Percentiles rank a stretch among this genome's conserved stretches.
These are phyloP conservation scores for Leccinellum albellum DNA, from an alignment of 768 basidiomycete species.

Conservation along the genomic window DNA sequence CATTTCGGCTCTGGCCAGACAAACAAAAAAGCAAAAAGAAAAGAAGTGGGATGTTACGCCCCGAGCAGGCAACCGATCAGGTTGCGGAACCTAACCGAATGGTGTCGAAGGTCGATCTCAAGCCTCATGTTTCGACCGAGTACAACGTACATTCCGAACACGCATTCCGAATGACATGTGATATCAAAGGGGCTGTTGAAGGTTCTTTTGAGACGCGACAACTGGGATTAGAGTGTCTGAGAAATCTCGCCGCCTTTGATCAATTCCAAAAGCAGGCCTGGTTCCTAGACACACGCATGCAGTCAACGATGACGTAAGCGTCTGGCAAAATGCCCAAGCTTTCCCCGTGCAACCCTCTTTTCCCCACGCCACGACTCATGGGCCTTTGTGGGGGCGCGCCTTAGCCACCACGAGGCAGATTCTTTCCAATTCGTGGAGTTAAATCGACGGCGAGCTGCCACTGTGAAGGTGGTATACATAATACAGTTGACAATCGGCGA, in stretches of 20 bases:
- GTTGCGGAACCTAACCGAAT: background rate
- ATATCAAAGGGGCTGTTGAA: no score
- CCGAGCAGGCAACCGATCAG: conserved; percentile 4
- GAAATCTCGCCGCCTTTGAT: no score
- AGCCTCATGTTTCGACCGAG: background rate
- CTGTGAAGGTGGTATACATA: no score
- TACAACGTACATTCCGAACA: conserved; percentile 29
- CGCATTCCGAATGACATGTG: conserved; percentile 37
- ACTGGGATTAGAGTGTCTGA: background rate
- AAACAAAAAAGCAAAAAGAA: background rate
- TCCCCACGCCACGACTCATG: conserved; percentile 31
- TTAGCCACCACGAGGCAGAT: conserved; percentile 10
- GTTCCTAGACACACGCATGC: no score
- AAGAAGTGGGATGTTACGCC: background rate
- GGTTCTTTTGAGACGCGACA: background rate
- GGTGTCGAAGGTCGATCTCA: background rate
- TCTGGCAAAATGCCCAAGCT: background rate
- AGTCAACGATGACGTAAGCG: background rate
- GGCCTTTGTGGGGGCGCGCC: conserved; percentile 28
- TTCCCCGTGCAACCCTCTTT: background rate
- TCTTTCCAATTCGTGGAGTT: conserved; percentile 6
- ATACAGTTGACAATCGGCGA: no score
- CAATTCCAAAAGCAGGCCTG: no score
- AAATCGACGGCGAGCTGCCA: background rate
- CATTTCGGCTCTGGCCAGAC: background rate